Evolutionary conservation across 768 basidiomycete species (phyloP).

Genomic region (Mycena indigotica): DNA sequence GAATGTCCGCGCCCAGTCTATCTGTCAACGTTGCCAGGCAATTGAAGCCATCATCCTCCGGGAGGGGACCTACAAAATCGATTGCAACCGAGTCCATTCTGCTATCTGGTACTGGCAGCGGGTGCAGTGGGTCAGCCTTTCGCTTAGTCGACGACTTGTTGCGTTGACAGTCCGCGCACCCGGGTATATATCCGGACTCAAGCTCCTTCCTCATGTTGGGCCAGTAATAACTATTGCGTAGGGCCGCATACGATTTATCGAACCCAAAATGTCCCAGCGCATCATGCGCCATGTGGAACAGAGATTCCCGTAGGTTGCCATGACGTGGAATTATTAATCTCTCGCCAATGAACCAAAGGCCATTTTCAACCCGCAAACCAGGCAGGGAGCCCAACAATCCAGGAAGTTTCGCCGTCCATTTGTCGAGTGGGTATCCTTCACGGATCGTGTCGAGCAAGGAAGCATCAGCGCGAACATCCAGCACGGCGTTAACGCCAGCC

Average conservation of each 20-base stretch:
- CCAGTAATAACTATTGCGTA: slow-evolving; percentile 15
- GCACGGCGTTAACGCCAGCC: too few relatives aligned
- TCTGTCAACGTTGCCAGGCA: slow-evolving; percentile 20
- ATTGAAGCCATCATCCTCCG: slow-evolving; percentile 2
- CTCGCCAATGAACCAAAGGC: too few relatives aligned
- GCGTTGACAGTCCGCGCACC: slow-evolving; percentile 31
- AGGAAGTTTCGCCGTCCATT: too few relatives aligned
- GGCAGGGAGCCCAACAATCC: too few relatives aligned
- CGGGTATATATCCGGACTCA: slow-evolving; percentile 27
- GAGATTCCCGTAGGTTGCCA: not conserved
- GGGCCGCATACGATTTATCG: slow-evolving; percentile 16
- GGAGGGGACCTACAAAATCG: slow-evolving; percentile 12
- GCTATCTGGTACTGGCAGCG: slow-evolving; percentile 23
- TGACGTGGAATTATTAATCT: too few relatives aligned
- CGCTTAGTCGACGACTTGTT: slow-evolving; percentile 27
- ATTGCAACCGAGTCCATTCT: slow-evolving; percentile 7
- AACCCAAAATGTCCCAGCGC: slow-evolving; percentile 16
- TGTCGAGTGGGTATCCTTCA: too few relatives aligned
- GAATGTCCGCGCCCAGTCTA: slow-evolving; percentile 6
- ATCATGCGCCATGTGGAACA: slow-evolving; percentile 19
- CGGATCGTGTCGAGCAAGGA: too few relatives aligned
- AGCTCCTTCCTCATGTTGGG: slow-evolving; percentile 2
- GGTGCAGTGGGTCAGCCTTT: slow-evolving; percentile 28
- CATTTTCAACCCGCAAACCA: too few relatives aligned
- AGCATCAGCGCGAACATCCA: too few relatives aligned